Evolutionary conservation across 1,284 basidiomycete genomes (phyloP).

Genomic region (Inonotus hispidus): DNA sequence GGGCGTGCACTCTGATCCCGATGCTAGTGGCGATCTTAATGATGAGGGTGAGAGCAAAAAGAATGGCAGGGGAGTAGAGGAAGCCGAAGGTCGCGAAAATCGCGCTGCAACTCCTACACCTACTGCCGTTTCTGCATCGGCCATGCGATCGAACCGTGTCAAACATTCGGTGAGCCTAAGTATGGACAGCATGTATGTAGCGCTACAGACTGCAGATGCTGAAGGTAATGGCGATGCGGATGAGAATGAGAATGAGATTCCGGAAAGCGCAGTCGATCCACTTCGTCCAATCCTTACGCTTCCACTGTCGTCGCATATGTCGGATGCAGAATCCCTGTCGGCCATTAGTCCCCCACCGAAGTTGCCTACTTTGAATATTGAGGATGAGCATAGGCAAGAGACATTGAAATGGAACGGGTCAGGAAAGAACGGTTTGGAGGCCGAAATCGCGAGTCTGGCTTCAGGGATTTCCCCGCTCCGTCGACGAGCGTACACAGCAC

Average conservation of each 20-base stretch:
- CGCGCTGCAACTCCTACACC: slow-evolving; percentile 1
- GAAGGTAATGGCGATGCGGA: neutral
- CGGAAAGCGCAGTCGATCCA: neutral
- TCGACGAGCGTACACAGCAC: slow-evolving; percentile 8
- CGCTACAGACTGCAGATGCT: slow-evolving; percentile 14
- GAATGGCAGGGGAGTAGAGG: neutral
- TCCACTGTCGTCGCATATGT: neutral
- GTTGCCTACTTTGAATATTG: neutral
- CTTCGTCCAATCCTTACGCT: neutral
- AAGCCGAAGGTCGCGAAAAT: neutral
- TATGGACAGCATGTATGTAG: slow-evolving; percentile 17
- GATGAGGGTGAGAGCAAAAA: neutral
- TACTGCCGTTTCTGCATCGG: neutral
- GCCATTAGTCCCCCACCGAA: neutral
- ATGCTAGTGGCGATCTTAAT: neutral
- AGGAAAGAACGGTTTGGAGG: neutral
- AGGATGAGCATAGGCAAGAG: neutral
- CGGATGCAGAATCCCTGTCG: neutral
- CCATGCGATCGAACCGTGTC: neutral
- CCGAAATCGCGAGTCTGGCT: neutral
- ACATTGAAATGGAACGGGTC: neutral
- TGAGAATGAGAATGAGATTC: neutral
- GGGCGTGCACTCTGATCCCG: neutral
- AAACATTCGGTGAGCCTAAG: slow-evolving; percentile 16
- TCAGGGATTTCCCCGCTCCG: slow-evolving; percentile 5